Evolutionary conservation across 805 yeast genomes (phyloP), one percentile per base, ranked within the genome.

Genomic region (Starmerella roubikii): DNA sequence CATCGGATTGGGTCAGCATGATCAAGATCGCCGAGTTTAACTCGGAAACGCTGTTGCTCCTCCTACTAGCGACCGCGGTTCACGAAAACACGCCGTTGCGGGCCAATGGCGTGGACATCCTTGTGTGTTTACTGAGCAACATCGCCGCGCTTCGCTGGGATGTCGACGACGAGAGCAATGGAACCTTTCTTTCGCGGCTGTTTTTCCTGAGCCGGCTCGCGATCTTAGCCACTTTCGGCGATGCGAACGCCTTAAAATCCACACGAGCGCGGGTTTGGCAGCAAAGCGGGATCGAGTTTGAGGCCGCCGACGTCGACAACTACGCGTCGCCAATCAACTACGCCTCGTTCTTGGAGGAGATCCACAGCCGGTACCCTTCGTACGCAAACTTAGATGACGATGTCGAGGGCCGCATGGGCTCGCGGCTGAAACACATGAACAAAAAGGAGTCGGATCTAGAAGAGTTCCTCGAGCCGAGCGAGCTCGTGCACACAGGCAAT

Each of bases 301-400:
- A 34, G n/a, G 24, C 8, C 5, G 15, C 7, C n/a, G 33, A 18
- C 8, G 5, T 19, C 16, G 20, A 29, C 9, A 11, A 7, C 4
- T 27, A 29, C 21, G 76, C 86, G 9, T 76, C 94, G 0, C 94
- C 94, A 0, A 58, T 82, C n/a, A 94, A 86, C 47, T 88, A 82
- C 54, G 76, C 74, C 51, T 74, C 80, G 6, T 85, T 81, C 53
- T 66, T 84, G 44, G 81, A 80, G 37, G 93, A 83, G 43, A 56
- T 86, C 3, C 56, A 66, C 3, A 24, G 18, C 8, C 28, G 45
- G 44, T 88, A 75, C 54, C 96, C 98, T 0, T 61, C 81, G 4
- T 77, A 65, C 45, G 53, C 62, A 16, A 36, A 21, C 4, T 72
- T 79, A 12, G 75, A 77, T 0, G 58, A 63, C 15, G 63, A 70